phyloP scores from a whole-genome alignment of 345 rosid species.

The Bretschneidera sinensis region DNA sequence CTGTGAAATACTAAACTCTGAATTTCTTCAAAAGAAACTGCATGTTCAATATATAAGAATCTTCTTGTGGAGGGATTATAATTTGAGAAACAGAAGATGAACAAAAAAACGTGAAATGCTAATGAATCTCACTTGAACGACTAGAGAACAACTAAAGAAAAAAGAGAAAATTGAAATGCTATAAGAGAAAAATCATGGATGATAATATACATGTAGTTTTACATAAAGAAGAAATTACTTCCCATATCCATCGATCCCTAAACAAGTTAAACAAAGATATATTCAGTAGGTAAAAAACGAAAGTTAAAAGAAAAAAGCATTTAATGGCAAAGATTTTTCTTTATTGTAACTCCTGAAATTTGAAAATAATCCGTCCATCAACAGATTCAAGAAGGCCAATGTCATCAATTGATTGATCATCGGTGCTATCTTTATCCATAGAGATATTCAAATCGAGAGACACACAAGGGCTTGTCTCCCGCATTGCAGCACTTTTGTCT shows the following conservation, averaged over 20 bases:
- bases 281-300: not conserved
- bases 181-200: slow-evolving; percentile 8
- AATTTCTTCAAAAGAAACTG: no score
- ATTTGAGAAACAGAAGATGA: no score
- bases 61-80: no score
- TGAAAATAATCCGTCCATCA: slow-evolving; percentile 56
- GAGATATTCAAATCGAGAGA: slow-evolving; percentile 74
- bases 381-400: slow-evolving; percentile 72
- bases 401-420: slow-evolving; percentile 45
- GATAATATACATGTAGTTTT: slow-evolving; percentile 32
- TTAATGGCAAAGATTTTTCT: not conserved
- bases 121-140: no score
- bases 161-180: no score
- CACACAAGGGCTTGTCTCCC: slow-evolving; percentile 33
- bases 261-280: not conserved
- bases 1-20: no score
- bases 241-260: not conserved
- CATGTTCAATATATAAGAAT: no score
- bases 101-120: no score
- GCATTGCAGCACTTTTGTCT: slow-evolving; percentile 8
- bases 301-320: slow-evolving; percentile 6
- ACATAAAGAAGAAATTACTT: slow-evolving; percentile 14
- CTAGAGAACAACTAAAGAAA: no score
- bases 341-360: slow-evolving; percentile 29
- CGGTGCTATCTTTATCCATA: slow-evolving; percentile 39